Conservation (phyloP, 176 grass and related monocot genomes). For the Ensete glaucum region DNA sequence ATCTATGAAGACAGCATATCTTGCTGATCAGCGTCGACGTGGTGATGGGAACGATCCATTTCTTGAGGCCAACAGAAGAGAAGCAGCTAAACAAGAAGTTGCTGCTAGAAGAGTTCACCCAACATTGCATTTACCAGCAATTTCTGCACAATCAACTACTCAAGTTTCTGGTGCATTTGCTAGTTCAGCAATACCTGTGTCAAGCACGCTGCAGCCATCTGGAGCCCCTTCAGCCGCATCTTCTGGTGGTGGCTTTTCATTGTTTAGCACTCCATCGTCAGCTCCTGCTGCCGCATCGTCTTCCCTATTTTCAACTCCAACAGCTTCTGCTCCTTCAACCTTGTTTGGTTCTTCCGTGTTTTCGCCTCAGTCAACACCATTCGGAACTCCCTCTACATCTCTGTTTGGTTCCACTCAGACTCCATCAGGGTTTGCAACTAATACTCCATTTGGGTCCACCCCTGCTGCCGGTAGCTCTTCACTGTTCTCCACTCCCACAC, state of each 20-base stretch:
- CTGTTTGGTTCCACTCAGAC: conserved; percentile 47
- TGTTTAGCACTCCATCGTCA: conserved; percentile 43
- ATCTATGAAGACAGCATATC: conserved; percentile 45
- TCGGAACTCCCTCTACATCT: conserved; percentile 58
- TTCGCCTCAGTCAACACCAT: conserved; percentile 54
- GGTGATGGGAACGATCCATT: conserved; percentile 66
- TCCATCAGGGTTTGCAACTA: conserved; percentile 56
- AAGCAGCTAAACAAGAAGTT: conserved; percentile 44
- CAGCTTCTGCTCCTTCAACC: conserved; percentile 44
- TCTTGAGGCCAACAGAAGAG: conserved; percentile 60
- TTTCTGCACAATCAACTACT: conserved; percentile 31
- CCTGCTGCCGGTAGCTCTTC: conserved; percentile 42
- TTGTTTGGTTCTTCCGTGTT: conserved; percentile 59
- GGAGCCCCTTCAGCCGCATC: conserved; percentile 25
- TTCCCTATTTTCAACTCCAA: conserved; percentile 66
- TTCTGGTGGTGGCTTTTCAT: conserved; percentile 37
- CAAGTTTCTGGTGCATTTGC: conserved; percentile 1
- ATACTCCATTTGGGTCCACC: conserved; percentile 35
- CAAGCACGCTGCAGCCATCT: conserved; percentile 37
- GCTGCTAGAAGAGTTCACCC: conserved; percentile 51
- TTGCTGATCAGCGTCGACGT: conserved; percentile 26
- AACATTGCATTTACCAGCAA: conserved; percentile 57
- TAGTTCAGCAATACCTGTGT: conserved; percentile 8
- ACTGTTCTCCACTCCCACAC: conserved; percentile 58
- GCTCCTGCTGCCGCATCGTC: conserved; percentile 35